phyloP scores from a whole-genome alignment of 306 rosid genomes.

The Inga oerstediana region DNA sequence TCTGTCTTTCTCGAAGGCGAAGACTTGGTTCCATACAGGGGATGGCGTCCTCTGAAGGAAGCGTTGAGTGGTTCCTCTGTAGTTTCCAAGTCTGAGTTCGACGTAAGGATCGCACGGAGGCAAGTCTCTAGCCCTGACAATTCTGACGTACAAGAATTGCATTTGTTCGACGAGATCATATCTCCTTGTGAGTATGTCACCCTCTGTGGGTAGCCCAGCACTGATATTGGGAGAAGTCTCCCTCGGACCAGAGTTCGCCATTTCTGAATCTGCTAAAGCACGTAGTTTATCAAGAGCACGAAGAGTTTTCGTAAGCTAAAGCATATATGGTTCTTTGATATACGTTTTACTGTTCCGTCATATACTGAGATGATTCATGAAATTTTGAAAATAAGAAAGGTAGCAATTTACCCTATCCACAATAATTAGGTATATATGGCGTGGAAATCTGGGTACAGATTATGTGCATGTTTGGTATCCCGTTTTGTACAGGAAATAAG shows the following conservation, averaged over 20 bases:
- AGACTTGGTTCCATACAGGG: slow-evolving; percentile 47
- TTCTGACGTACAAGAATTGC: slow-evolving; percentile 48
- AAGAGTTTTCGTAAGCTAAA: neutral
- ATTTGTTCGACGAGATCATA: slow-evolving; percentile 54
- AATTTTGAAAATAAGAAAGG: neutral
- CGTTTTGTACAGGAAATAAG: no score
- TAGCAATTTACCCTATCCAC: neutral
- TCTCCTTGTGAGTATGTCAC: slow-evolving; percentile 15
- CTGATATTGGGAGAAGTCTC: slow-evolving; percentile 36
- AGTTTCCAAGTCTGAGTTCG: slow-evolving; percentile 48
- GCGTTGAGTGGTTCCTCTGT: slow-evolving; percentile 35
- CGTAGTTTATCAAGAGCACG: neutral
- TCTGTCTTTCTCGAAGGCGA: slow-evolving; percentile 37
- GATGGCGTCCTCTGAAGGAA: slow-evolving; percentile 4
- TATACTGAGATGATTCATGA: neutral
- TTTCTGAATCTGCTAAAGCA: neutral
- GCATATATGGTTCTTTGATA: no score
- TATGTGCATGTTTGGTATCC: no score
- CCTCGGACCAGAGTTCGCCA: slow-evolving; percentile 27
- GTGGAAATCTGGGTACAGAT: neutral
- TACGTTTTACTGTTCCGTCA: neutral
- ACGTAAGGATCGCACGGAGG: slow-evolving; percentile 34
- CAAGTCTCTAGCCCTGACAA: slow-evolving; percentile 40
- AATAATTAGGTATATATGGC: neutral
- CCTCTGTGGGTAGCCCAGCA: slow-evolving; percentile 18